These are phyloP conservation scores for Pichia inconspicua DNA, from an alignment of 1,139 yeast genomes.

Conservation along the genomic window DNA sequence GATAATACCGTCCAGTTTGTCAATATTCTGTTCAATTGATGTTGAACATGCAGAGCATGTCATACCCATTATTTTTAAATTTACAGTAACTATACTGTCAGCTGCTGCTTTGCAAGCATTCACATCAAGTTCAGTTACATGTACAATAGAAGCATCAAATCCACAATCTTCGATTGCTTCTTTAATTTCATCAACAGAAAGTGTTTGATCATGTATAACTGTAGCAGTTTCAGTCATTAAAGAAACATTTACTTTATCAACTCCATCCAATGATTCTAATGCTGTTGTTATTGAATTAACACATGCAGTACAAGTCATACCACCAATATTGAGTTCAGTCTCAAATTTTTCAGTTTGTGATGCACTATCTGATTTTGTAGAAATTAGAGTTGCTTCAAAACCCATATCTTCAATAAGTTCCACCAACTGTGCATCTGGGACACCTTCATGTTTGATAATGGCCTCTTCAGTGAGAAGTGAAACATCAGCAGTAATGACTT, in stretches of 20 bases:
- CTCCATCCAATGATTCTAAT: constrained; percentile 42
- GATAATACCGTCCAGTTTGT: constrained; percentile 37
- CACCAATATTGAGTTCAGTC: constrained; percentile 33
- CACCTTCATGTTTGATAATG: constrained; percentile 38
- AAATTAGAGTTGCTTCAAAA: constrained; percentile 37
- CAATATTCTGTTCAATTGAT: constrained; percentile 41
- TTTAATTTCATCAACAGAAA: constrained; percentile 32
- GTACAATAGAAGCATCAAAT: constrained; percentile 37
- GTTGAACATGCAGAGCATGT: constrained; percentile 54
- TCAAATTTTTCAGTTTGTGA: constrained; percentile 15
- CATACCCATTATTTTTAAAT: constrained; percentile 46
- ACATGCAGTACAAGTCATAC: constrained; percentile 90
- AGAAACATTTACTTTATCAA: constrained; percentile 48
- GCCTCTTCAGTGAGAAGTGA: constrained; percentile 75
- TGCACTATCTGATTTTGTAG: constrained; percentile 2
- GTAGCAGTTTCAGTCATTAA: constrained; percentile 64
- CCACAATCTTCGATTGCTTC: constrained; percentile 67
- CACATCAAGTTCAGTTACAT: constrained; percentile 33
- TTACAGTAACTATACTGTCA: constrained; percentile 12
- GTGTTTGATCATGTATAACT: constrained; percentile 37
- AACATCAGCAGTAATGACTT: constrained; percentile 47
- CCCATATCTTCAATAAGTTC: constrained; percentile 67
- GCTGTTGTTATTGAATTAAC: constrained; percentile 54
- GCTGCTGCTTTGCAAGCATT: constrained; percentile 9
- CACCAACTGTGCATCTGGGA: constrained; percentile 31